These are phyloP conservation scores for Pythium sukuiense DNA, from an alignment of 352 stramenopile genomes.

Conservation along the genomic window DNA sequence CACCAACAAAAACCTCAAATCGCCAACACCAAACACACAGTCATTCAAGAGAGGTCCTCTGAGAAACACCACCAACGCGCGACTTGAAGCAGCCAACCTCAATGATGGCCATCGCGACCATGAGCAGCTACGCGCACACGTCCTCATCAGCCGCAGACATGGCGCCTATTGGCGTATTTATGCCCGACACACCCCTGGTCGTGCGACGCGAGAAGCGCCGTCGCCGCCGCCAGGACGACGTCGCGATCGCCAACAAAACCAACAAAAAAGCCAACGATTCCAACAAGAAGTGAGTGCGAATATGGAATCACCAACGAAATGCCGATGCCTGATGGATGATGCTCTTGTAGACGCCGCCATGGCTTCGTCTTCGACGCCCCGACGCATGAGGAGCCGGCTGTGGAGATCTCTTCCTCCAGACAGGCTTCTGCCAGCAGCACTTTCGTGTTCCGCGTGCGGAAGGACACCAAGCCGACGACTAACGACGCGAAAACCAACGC, in stretches of 20 bases:
- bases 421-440: conserved; percentile 12
- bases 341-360: conserved; percentile 25
- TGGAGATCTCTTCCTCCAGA: conserved; percentile 17
- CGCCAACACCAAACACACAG: not conserved
- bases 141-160: not conserved
- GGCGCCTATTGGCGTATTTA: conserved; percentile 28
- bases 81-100: not conserved
- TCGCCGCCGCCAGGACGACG: conserved; percentile 31
- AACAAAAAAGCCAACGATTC: conserved; percentile 1
- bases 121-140: conserved; percentile 8
- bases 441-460: conserved; percentile 62
- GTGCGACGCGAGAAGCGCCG: conserved; percentile 59
- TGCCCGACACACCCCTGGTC: conserved; percentile 50
- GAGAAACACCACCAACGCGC: conserved; percentile 7
- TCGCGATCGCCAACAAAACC: conserved; percentile 2
- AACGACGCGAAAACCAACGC: conserved; percentile 23
- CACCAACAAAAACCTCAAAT: conserved; percentile 6
- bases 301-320: conserved; percentile 8
- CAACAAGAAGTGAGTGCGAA: conserved; percentile 13
- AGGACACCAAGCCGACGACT: conserved; percentile 29
- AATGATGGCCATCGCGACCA: conserved; percentile 20
- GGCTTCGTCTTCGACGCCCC: conserved; percentile 57
- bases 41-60: conserved; percentile 23
- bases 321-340: not conserved
- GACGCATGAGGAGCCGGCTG: conserved; percentile 31